Evolutionary conservation across 148 eudicot species (phyloP).

Genomic region (Vaccinium darrowii): DNA sequence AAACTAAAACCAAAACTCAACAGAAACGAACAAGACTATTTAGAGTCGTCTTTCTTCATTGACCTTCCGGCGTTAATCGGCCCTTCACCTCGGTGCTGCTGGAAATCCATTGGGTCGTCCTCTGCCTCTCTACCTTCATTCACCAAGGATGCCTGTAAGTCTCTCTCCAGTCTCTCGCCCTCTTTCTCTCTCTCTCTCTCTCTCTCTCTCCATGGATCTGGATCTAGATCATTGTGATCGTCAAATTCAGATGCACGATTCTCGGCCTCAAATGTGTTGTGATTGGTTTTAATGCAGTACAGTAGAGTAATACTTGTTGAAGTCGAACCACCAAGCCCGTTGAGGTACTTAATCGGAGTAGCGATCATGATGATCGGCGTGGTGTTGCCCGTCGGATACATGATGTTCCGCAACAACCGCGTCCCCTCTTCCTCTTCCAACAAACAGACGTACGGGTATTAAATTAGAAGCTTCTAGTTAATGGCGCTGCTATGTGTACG

Average conservation of each 20-base stretch:
- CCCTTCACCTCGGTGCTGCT: too few relatives aligned
- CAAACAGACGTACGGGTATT: conserved; percentile 89
- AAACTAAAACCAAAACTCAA: too few relatives aligned
- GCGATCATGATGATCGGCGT: conserved; percentile 90
- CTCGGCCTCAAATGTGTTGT: too few relatives aligned
- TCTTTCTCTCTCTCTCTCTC: conserved; percentile 8
- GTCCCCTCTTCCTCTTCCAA: conserved; percentile 62
- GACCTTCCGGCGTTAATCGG: too few relatives aligned
- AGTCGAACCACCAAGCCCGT: conserved; percentile 67
- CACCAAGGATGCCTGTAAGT: conserved; percentile 51
- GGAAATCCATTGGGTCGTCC: too few relatives aligned
- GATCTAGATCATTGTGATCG: neutral
- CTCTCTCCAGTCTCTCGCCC: conserved; percentile 29
- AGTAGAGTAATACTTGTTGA: conserved; percentile 45
- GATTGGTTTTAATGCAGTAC: conserved; percentile 24
- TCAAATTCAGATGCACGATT: neutral
- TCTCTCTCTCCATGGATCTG: neutral
- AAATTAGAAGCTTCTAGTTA: too few relatives aligned
- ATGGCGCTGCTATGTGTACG: too few relatives aligned
- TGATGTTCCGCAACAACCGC: conserved; percentile 87
- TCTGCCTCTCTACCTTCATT: neutral
- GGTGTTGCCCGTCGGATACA: conserved; percentile 69
- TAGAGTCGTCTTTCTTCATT: too few relatives aligned
- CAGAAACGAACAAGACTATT: too few relatives aligned
- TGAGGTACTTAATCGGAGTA: conserved; percentile 75